Base-by-base conservation (phyloP, 306 rosid species). In the Albizia julibrissin region DNA sequence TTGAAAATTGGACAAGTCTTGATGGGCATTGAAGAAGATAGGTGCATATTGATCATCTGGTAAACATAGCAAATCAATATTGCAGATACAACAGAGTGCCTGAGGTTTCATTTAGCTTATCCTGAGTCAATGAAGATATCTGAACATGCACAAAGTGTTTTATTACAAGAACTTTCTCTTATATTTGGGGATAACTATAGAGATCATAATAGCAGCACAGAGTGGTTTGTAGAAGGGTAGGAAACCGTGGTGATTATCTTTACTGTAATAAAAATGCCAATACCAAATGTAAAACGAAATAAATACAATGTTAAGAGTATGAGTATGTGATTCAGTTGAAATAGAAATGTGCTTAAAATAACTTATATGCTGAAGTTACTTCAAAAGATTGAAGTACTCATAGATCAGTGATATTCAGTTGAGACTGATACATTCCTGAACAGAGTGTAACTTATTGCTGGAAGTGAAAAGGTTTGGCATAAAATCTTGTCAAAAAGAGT, bases 81-180 rank as follows among this genome's bases (percentile, higher is more conserved):
- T 22, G 87, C 80, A 42, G 88, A 52, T 68, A 87, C 87, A 87
- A 87, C 89, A 2, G 89, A 1, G 89, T 91, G 7, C 91, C 91
- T 90, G n/a, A 87, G 86, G 34, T 31, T 62, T 27, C 37, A 62
- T 5, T 26, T 27, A 62, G 37, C 21, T 29, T 26, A 26, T 62
- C 9, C 34, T 62, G 69, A 14, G 39, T 27, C 34, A 27, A 12
- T 62, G 34, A 27, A 27, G 11, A 26, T 11, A 11, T 27, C 34
- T 24, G 37, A 27, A 62, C 68, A 10, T 24, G 33, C 68, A 26
- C 9, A 62, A 62, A 13, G 7, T 11, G 40, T 27, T 27, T 64
- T 64, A 58, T 22, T 58, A 3, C 31, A 10, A 58, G 15, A 58
- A 37, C 40, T 37, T 37, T 37, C 40, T 37, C 40, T 37, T 58